Conservation (phyloP, 2,329 filamentous ascomycete genomes). For the Ilyonectria sp. region DNA sequence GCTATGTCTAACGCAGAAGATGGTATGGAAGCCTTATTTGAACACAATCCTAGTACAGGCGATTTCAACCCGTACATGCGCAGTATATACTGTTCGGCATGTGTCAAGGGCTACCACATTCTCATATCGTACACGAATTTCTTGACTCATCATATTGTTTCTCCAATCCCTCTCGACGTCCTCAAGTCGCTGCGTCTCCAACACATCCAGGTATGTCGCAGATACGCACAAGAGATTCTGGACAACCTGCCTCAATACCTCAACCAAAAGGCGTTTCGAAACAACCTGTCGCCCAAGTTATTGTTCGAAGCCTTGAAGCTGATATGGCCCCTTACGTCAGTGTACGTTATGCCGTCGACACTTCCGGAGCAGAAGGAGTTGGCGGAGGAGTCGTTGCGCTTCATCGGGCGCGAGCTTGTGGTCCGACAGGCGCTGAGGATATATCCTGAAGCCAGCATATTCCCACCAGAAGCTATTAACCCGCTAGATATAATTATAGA, state of each 20-base stretch:
- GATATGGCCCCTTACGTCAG: slow-evolving; percentile 55
- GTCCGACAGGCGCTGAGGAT: slow-evolving; percentile 55
- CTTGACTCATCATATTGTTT: slow-evolving; percentile 50
- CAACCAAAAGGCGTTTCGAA: slow-evolving; percentile 41
- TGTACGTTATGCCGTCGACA: slow-evolving; percentile 50
- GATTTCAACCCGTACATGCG: slow-evolving; percentile 51
- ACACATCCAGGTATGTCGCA: slow-evolving; percentile 48
- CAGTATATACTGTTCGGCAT: slow-evolving; percentile 51
- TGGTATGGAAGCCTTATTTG: slow-evolving; percentile 37
- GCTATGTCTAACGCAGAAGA: slow-evolving; percentile 47
- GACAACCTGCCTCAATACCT: slow-evolving; percentile 46
- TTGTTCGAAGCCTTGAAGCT: slow-evolving; percentile 57
- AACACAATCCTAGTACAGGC: slow-evolving; percentile 15
- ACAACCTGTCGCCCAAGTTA: slow-evolving; percentile 50
- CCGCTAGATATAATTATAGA: slow-evolving; percentile 43
- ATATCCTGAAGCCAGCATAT: slow-evolving; percentile 29
- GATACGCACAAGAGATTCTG: slow-evolving; percentile 50
- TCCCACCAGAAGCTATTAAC: slow-evolving; percentile 48
- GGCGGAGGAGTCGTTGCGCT: slow-evolving; percentile 48
- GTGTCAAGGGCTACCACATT: slow-evolving; percentile 55
- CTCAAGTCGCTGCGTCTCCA: slow-evolving; percentile 48
- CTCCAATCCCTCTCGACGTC: slow-evolving; percentile 41
- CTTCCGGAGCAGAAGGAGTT: slow-evolving; percentile 46
- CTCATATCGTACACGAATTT: slow-evolving; percentile 54
- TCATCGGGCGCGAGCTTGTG: slow-evolving; percentile 56